Evolutionary conservation across 768 basidiomycete genomes (phyloP), one percentile per base, ranked within the genome.

Genomic region (Crepidotus variabilis): DNA sequence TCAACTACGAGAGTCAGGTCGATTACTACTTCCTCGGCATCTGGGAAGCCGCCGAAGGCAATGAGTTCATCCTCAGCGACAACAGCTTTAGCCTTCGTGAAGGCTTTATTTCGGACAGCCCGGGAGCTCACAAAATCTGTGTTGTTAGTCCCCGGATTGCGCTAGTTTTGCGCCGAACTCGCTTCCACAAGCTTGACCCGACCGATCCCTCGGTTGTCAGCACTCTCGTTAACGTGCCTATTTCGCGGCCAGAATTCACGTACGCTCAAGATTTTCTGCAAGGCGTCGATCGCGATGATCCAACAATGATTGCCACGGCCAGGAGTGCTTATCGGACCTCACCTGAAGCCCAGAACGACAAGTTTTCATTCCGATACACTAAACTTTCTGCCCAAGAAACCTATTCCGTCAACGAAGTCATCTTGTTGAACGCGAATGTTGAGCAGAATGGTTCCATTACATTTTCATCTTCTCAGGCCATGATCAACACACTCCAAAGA

Each of bases 71-170:
- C 13, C 58, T 75, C 21, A 62, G 67, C 5, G 58, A 65, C 22
- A 71, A 72, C 51, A 57, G 62, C 6, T 70, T 73, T 48, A 69
- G 73, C 1, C 55, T 72, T 1, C 66, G 68, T 69, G 74, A 75
- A 55, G 74, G 74, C 20, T 47, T 56, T 23, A 56, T 69, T 7
- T 52, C 46, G 47, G 64, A 60, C 47, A 52, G 7, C 6, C 59
- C 59, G 39, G 34, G n/a, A 4, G 49, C 70, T 23, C 74, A 72
- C 50, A 59, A 63, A 16, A 16, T 75, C n/a, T 72, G 68, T 55
- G 61, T 74, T 50, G 54, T 75, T 61, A 72, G 71, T 63, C 72
- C 74, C 36, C 66, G 65, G 23, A 57, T 73, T 50, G 67, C 65
- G 33, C 59, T 72, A 24, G 61, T 74, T 51, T 59, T 75, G 46